Evolutionary conservation across 805 yeast species (phyloP), one percentile per base, ranked within the genome.

Genomic region (Sugiyamaella boreocaroliniensis): DNA sequence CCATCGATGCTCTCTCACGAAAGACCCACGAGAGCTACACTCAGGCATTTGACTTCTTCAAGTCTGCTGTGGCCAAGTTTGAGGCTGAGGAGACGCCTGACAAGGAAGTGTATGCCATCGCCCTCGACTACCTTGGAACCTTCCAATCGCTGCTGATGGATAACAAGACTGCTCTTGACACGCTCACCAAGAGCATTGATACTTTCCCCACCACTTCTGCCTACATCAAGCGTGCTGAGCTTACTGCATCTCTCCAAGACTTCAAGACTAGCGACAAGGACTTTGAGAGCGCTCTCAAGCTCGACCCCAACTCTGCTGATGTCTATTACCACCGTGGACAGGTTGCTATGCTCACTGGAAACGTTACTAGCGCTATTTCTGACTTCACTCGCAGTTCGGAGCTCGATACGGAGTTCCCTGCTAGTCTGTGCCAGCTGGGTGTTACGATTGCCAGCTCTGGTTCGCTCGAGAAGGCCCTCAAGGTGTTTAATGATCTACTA

Each of bases 291-390:
- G 98, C 97, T 18, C 75, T 82, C 55, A 72, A 76, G 55, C 65
- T 85, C 56, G 83, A 87, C 64, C 81, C 92, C 48, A 72, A 79
- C 20, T 80, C 82, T 64, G 82, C 93, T 34, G 96, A 93, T 65
- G 80, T 85, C 60, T 87, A 83, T 75, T 93, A 93, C 76, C 99
- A 93, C 73, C 82, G 85, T 68, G 99, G 95, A 61, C 99, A 93
- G 79, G 77, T 90, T 67, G 80, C 78, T 69, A 92, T 90, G 73
- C 74, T 93, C 64, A 81, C 87, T 57, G 84, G 83, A 57, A 86
- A 88, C 56, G 80, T 86, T 64, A 72, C 71, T 40, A 76, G 81
- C 58, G 97, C 99, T 40, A 78, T 82, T 64, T 72, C 68, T 42
- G 82, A 86, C 71, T 93, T 89, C 67, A 78, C 77, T 62, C 84